phyloP scores from a whole-genome alignment of 176 grass and related monocot genomes.

The Carex myosuroides region DNA sequence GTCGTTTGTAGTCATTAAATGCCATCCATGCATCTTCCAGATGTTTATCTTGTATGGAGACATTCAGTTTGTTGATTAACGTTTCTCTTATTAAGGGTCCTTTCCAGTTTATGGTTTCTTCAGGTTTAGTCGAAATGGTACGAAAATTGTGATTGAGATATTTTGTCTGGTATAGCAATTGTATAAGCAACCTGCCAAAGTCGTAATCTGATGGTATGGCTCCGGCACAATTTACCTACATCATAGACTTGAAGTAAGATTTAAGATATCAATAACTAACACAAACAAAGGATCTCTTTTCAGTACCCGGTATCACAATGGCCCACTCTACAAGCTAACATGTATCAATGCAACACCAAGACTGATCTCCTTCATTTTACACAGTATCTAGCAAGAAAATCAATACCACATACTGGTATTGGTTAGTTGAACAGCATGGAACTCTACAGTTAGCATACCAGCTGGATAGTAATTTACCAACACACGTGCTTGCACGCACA shows the following conservation, averaged over 20 bases:
- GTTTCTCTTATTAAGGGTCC: constrained; percentile 40
- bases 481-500: background rate
- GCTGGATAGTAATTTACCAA: background rate
- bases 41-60: constrained; percentile 45
- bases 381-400: background rate
- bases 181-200: background rate
- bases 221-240: constrained; percentile 31
- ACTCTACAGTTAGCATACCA: background rate
- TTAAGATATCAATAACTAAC: constrained; percentile 9
- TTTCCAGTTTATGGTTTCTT: constrained; percentile 38
- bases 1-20: constrained; percentile 52
- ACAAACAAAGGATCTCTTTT: background rate
- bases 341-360: background rate
- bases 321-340: background rate
- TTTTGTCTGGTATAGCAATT: constrained; percentile 2
- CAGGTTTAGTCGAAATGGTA: constrained; percentile 24
- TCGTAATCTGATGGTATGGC: background rate
- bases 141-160: background rate
- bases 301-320: background rate
- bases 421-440: background rate
- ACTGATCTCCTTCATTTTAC: background rate
- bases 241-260: constrained; percentile 8
- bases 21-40: constrained; percentile 51
- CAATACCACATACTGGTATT: background rate
- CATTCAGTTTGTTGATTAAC: constrained; percentile 42